Conservation (phyloP, 2,329 filamentous ascomycete species). For the Aspergillus felis region DNA sequence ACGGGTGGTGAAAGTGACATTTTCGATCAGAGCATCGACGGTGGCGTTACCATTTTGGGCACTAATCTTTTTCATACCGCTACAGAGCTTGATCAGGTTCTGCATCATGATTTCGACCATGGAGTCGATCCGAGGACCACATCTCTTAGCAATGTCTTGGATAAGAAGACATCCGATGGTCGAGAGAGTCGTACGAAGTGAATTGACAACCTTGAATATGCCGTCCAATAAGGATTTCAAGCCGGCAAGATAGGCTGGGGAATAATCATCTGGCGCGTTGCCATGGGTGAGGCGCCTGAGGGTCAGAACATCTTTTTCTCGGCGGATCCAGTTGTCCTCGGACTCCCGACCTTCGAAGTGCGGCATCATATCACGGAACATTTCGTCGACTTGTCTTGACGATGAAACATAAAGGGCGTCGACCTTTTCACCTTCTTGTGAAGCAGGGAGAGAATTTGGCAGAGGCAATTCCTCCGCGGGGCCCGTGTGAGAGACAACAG, state of each 20-base stretch:
- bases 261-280: slow-evolving; percentile 75
- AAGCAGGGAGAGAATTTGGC: slow-evolving; percentile 5
- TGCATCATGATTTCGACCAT: slow-evolving; percentile 90
- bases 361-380: slow-evolving; percentile 73
- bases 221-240: slow-evolving; percentile 77
- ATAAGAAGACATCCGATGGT: slow-evolving; percentile 80
- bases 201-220: slow-evolving; percentile 79
- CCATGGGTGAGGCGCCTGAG: slow-evolving; percentile 76
- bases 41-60: slow-evolving; percentile 78
- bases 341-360: slow-evolving; percentile 85
- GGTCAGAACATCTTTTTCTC: slow-evolving; percentile 76
- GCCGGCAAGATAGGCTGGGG: slow-evolving; percentile 63
- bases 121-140: slow-evolving; percentile 75
- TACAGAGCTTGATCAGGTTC: slow-evolving; percentile 82
- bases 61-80: slow-evolving; percentile 86
- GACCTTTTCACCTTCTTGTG: slow-evolving; percentile 62
- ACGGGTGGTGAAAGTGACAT: slow-evolving; percentile 73
- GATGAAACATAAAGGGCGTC: slow-evolving; percentile 83
- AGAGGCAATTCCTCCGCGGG: slow-evolving; percentile 32
- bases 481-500: slow-evolving; percentile 8
- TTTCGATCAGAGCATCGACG: slow-evolving; percentile 74
- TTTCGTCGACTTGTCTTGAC: slow-evolving; percentile 80
- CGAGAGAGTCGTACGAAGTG: slow-evolving; percentile 82
- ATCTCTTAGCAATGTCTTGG: slow-evolving; percentile 74
- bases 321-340: slow-evolving; percentile 84